Conservation (phyloP, 1,284 basidiomycete genomes). For the Xerocomus amazonicus region DNA sequence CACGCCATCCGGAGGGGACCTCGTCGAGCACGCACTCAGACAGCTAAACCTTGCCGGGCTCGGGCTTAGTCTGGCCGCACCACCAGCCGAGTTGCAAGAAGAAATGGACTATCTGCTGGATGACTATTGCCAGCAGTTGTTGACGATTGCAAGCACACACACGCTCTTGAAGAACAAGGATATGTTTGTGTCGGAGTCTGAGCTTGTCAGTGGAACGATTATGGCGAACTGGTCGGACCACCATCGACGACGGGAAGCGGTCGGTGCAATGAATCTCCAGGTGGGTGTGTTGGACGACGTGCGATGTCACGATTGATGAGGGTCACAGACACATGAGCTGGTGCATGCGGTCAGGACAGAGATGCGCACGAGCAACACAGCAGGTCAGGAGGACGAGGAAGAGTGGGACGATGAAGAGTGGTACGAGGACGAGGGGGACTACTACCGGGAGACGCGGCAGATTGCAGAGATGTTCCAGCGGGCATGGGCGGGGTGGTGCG, state of each 20-base stretch:
- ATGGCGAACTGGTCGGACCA: constrained; percentile 41
- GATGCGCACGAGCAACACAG: constrained; percentile 19
- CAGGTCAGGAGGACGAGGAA: constrained; percentile 18
- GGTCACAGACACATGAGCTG: constrained; percentile 35
- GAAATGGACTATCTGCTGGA: constrained; percentile 39
- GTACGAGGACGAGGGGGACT: constrained; percentile 23
- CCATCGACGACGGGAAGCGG: constrained; percentile 35
- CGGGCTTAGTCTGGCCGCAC: constrained; percentile 26
- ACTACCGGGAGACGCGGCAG: constrained; percentile 23
- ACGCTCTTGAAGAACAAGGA: constrained; percentile 36
- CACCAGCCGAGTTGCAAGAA: constrained; percentile 28
- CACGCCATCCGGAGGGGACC: constrained; percentile 29
- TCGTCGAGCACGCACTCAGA: constrained; percentile 24
- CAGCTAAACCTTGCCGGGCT: constrained; percentile 24
- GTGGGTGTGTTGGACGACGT: constrained; percentile 17
- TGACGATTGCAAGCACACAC: constrained; percentile 35
- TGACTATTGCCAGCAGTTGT: constrained; percentile 34
- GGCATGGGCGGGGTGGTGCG: constrained; percentile 39
- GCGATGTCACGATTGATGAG: not conserved
- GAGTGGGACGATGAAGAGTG: constrained; percentile 18
- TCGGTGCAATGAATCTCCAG: constrained; percentile 43
- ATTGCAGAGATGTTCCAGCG: constrained; percentile 32
- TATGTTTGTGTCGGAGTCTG: constrained; percentile 36
- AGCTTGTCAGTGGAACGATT: constrained; percentile 44
- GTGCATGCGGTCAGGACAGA: constrained; percentile 34